A percentile compares a stretch with the other conserved stretches of the same genome.
Conservation (phyloP, 768 basidiomycete genomes). For the Panellus pusillus region DNA sequence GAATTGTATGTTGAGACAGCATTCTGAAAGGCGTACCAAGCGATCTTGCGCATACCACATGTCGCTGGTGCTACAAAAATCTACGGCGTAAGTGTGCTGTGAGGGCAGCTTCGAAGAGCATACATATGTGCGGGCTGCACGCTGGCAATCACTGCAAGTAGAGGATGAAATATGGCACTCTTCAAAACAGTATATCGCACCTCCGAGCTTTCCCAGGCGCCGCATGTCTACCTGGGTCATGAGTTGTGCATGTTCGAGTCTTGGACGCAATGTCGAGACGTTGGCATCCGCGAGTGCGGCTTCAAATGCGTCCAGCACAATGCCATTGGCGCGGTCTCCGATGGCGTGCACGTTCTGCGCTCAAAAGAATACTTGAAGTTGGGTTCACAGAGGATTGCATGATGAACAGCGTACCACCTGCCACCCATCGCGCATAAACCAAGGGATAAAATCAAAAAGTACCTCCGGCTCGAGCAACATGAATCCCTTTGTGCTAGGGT, state of each 20-base stretch:
- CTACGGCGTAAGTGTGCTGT: too few species aligned
- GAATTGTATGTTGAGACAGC: background rate
- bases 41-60: slow-evolving; percentile 91
- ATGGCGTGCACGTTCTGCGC: slow-evolving; percentile 83
- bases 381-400: too few species aligned
- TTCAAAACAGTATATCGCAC: slow-evolving; percentile 41
- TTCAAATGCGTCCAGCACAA: slow-evolving; percentile 87
- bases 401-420: slow-evolving; percentile 46
- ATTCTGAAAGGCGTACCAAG: slow-evolving; percentile 60
- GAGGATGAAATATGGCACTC: background rate
- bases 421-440: slow-evolving; percentile 60
- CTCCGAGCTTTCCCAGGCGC: slow-evolving; percentile 69
- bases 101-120: slow-evolving; percentile 27
- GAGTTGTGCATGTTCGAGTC: slow-evolving; percentile 94
- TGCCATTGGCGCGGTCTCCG: slow-evolving; percentile 86
- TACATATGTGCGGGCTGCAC: slow-evolving; percentile 93
- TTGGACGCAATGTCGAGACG: slow-evolving; percentile 57
- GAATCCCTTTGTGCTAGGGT: slow-evolving; percentile 54
- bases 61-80: slow-evolving; percentile 77
- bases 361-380: background rate
- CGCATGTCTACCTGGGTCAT: slow-evolving; percentile 68
- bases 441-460: slow-evolving; percentile 45
- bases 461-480: slow-evolving; percentile 50
- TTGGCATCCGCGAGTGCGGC: slow-evolving; percentile 46
- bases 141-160: slow-evolving; percentile 74